Evolutionary conservation across 1,284 basidiomycete genomes (phyloP).

Genomic region (Ceratobasidium theobromae): DNA sequence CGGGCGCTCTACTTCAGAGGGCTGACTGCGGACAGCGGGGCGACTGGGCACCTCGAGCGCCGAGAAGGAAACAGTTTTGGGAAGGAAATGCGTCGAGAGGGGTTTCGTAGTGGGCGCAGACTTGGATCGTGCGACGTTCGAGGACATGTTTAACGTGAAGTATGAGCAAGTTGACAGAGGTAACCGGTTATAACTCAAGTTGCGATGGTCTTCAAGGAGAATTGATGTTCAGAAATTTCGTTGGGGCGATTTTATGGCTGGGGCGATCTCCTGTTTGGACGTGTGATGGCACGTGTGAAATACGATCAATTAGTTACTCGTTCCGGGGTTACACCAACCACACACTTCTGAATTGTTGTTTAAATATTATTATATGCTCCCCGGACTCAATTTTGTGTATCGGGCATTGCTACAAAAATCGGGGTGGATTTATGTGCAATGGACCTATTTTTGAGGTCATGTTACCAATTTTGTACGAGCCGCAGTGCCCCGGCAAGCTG

Average conservation of each 20-base stretch:
- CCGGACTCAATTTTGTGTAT: no score
- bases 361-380: no score
- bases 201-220: neutral
- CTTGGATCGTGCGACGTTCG: slow-evolving; percentile 10
- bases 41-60: slow-evolving; percentile 11
- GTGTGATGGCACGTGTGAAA: neutral
- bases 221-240: neutral
- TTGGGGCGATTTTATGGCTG: slow-evolving; percentile 30
- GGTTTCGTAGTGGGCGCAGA: slow-evolving; percentile 27
- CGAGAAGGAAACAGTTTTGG: slow-evolving; percentile 26
- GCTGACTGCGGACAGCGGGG: neutral
- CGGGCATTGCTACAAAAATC: no score
- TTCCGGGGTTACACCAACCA: neutral
- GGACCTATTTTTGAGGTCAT: no score
- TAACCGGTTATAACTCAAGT: neutral
- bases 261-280: slow-evolving; percentile 2
- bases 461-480: neutral
- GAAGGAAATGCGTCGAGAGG: slow-evolving; percentile 24
- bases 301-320: neutral
- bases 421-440: no score
- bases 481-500: neutral
- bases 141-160: neutral
- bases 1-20: neutral
- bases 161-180: neutral
- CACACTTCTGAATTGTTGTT: no score